Evolutionary conservation across 768 basidiomycete genomes (phyloP), one percentile per base, ranked within the genome.

Genomic region (Suillus plorans): DNA sequence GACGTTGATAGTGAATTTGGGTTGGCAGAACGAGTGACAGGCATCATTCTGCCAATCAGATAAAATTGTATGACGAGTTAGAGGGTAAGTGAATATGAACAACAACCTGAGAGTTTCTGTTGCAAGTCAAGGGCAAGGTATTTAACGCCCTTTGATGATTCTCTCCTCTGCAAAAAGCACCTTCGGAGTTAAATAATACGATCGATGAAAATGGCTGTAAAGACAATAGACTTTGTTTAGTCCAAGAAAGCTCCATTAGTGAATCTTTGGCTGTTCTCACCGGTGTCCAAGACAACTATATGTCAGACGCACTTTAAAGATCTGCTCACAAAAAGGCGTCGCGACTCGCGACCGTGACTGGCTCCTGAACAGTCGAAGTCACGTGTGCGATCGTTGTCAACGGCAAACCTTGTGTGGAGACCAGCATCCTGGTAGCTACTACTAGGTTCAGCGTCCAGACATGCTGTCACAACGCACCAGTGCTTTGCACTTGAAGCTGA

Each of bases 1-100:
- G 76, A 73, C 0, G 77, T 78, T 0, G 77, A 73, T 14, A 73
- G 69, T 20, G 75, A 34, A 36, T 13, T 36, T 55, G 34, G 67
- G 10, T 58, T 37, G 42, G 73, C 69, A n/a, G 73, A 76, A 37
- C 76, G 75, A 28, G 73, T 76, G 9, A 13, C 3, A 63, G 74
- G 73, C 1, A 72, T 8, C 76, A 77, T 75, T 34, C 61, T n/a
- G n/a, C 22, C 28, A 39, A 34, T 34, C 25, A 28, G 60, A 55
- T 55, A 22, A 52, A 20, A 34, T 31, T 9, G 57, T 28, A 8
- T 28, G 18, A 39, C 10, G 14, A 10, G 20, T 20, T 18, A n/a
- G 20, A 31, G 39, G 14, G 8, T 25, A 9, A 41, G 41, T 25
- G 12, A 28, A 41, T 12, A 22, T 39, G 53, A 13, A 34, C 31